These are phyloP conservation scores for Daucus carota DNA, from an alignment of 129 eudicot species.

Conservation along the genomic window DH1_v3.0 NC_030385.2:43226501-43227000, in stretches of 20 bases:
- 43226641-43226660: neutral
- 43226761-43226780: neutral
- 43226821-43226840: conserved; percentile 69
- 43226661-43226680: conserved; percentile 80
- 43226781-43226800: neutral
- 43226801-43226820: conserved; percentile 4
- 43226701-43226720: conserved; percentile 78
- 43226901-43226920: conserved; percentile 74
- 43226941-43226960: neutral
- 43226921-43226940: neutral
- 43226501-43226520: neutral
- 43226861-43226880: conserved; percentile 84
- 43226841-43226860: conserved; percentile 80
- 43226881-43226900: conserved; percentile 68
- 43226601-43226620: neutral
- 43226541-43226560: conserved; percentile 35
- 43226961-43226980: conserved; percentile 2
- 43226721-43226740: conserved; percentile 60
- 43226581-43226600: conserved; percentile 17
- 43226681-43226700: conserved; percentile 77
- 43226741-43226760: neutral
- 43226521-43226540: neutral
- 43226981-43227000: conserved; percentile 31
- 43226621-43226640: neutral
- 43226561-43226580: conserved; percentile 36